Evolutionary conservation across 164 flowering plant genomes (phyloP).

Genomic region (Protea cynaroides): DNA sequence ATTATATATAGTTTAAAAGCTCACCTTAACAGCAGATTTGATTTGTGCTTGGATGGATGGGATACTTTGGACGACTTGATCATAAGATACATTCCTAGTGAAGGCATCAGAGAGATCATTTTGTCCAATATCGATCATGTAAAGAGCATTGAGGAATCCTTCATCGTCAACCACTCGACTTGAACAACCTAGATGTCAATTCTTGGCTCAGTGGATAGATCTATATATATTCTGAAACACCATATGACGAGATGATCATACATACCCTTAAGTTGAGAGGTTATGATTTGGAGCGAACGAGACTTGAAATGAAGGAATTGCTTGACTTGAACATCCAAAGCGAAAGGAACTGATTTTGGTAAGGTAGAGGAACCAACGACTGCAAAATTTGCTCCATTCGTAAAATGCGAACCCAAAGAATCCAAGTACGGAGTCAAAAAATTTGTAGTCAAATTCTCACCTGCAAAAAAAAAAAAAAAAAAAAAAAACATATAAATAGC

Average conservation of each 20-base stretch:
- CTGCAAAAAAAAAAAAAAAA: slow-evolving; percentile 14
- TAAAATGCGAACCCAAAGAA: slow-evolving; percentile 38
- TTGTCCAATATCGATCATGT: slow-evolving; percentile 57
- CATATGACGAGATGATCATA: not conserved
- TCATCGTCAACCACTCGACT: slow-evolving; percentile 23
- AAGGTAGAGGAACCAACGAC: slow-evolving; percentile 37
- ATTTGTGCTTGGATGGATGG: slow-evolving; percentile 46
- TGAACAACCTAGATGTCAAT: not conserved
- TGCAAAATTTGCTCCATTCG: slow-evolving; percentile 59
- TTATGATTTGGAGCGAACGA: slow-evolving; percentile 40
- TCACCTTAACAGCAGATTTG: slow-evolving; percentile 36
- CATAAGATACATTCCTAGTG: slow-evolving; percentile 24
- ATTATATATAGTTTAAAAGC: not conserved
- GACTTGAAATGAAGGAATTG: slow-evolving; percentile 41
- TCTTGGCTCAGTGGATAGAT: too few relatives aligned
- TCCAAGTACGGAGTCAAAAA: slow-evolving; percentile 21
- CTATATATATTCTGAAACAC: too few relatives aligned
- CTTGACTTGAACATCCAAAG: slow-evolving; percentile 37
- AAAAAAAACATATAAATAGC: too few relatives aligned
- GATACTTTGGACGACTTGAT: slow-evolving; percentile 29
- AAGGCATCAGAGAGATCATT: slow-evolving; percentile 44
- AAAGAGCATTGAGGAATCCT: slow-evolving; percentile 44
- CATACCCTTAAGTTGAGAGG: slow-evolving; percentile 17
- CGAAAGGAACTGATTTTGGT: slow-evolving; percentile 33
- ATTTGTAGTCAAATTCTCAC: slow-evolving; percentile 12